A percentile compares a stretch with the other conserved stretches of the same genome.
Evolutionary conservation across 257 asterid species (phyloP).

Genomic region (Solanum arcanum): DNA sequence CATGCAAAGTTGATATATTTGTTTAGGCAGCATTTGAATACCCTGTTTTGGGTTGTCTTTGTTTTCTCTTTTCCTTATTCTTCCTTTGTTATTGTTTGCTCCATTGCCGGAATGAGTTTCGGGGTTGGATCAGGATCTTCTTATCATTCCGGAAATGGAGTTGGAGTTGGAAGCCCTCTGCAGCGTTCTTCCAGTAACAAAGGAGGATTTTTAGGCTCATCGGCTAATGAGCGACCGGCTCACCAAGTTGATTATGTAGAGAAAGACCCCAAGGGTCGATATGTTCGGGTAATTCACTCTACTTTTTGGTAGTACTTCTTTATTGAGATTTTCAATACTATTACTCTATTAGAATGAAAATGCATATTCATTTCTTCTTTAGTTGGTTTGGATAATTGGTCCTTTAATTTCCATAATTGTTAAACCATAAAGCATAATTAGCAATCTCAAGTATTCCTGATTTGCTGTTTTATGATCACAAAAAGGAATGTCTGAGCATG

Average conservation of each 20-base stretch:
- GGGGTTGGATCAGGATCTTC: slow-evolving; percentile 12
- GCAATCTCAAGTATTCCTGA: background rate
- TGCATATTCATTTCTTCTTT: background rate
- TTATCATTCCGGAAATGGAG: slow-evolving; percentile 6
- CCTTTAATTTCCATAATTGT: background rate
- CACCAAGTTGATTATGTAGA: slow-evolving; percentile 43
- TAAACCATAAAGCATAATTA: background rate
- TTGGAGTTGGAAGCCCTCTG: slow-evolving; percentile 7
- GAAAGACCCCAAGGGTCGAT: slow-evolving; percentile 49
- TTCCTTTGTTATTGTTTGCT: slow-evolving; percentile 2
- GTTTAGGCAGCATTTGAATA: slow-evolving; percentile 1
- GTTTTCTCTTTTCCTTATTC: slow-evolving; percentile 1
- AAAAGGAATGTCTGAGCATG: background rate
- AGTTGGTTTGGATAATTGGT: background rate
- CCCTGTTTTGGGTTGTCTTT: background rate
- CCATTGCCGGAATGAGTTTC: slow-evolving; percentile 25
- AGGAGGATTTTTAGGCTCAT: slow-evolving; percentile 5
- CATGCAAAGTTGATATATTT: background rate
- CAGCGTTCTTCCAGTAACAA: slow-evolving; percentile 5
- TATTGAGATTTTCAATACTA: background rate
- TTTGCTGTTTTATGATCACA: background rate
- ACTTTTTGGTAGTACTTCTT: background rate
- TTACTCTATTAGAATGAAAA: too few relatives aligned
- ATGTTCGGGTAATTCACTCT: slow-evolving; percentile 38
- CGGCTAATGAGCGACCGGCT: slow-evolving; percentile 6